Conservation (phyloP, 495 filamentous ascomycete genomes). For the Articulospora tetracladia region DNA sequence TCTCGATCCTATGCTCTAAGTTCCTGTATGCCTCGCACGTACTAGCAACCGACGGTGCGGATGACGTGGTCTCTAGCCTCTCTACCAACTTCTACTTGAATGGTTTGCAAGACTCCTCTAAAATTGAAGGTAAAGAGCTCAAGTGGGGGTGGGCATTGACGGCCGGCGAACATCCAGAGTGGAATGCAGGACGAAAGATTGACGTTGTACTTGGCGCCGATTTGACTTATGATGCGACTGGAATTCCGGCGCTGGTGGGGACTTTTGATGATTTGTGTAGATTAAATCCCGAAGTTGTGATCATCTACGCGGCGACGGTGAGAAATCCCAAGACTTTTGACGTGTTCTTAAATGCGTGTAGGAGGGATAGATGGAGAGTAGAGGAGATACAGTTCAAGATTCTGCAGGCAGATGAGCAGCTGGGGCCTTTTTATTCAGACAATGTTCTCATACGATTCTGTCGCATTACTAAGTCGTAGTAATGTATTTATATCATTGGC, state of each 20-base stretch:
- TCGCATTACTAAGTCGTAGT: slow-evolving; percentile 14
- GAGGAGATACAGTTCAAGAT: slow-evolving; percentile 32
- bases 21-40: slow-evolving; percentile 60
- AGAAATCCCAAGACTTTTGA: slow-evolving; percentile 43
- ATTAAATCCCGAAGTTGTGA: slow-evolving; percentile 30
- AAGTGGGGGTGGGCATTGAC: slow-evolving; percentile 55
- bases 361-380: slow-evolving; percentile 26
- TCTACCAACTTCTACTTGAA: slow-evolving; percentile 65
- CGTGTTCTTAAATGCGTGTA: slow-evolving; percentile 35
- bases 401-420: slow-evolving; percentile 31
- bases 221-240: slow-evolving; percentile 44
- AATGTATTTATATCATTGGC: neutral
- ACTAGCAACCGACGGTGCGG: slow-evolving; percentile 78
- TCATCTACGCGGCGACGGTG: slow-evolving; percentile 45
- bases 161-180: slow-evolving; percentile 23
- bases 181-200: slow-evolving; percentile 38
- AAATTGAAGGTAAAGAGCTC: slow-evolving; percentile 45
- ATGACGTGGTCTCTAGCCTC: slow-evolving; percentile 65
- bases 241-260: slow-evolving; percentile 39
- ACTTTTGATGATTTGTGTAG: slow-evolving; percentile 40
- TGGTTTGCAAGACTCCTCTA: slow-evolving; percentile 40
- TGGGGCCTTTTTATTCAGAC: slow-evolving; percentile 46
- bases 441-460: slow-evolving; percentile 32
- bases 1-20: slow-evolving; percentile 77
- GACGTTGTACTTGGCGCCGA: slow-evolving; percentile 49